Base-by-base conservation (phyloP, 306 rosid genomes). In the Glycine soja region DNA sequence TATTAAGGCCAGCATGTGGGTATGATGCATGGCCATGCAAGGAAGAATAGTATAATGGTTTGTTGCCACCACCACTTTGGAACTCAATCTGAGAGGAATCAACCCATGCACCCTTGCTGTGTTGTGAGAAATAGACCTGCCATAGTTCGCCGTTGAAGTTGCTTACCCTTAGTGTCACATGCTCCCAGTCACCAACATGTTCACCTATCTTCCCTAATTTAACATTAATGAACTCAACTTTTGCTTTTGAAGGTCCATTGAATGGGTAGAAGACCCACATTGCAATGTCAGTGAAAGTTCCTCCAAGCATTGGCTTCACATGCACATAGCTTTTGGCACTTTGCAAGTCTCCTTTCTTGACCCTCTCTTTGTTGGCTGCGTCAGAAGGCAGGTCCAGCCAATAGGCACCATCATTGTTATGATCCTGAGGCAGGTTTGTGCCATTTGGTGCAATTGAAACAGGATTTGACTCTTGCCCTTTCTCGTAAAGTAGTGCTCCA, bases 181-280 rank as follows among this genome's bases (percentile, higher is more conserved):
- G 70, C 72, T 66, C 72, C 72, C 73, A 42, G 5, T 88, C 97
- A 2, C 98, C 97, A 6, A 92, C 70, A 63, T 63, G 70, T 36
- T 63, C 47, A 34, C 70, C 70, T 13, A 63, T 63, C 45, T 63
- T 63, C 85, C 91, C 94, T 58, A 94, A 48, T 1, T 92, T 24
- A 7, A 94, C 1, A 34, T 70, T 88, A 19, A 92, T 0, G 16
- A 83, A 30, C 30, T 77, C 77, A 0, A 88, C 93, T 83, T 92
- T 92, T n/a, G 92, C 98, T 70, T 72, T 89, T 3, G 86, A 90
- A 1, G 94, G 89, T 0, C 98, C 98, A 65, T 94, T 92, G 80
- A 92, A 94, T 7, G 97, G 98, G 82, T 88, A 92, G 81, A 94
- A 94, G 0, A 94, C 16, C 98, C 98, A 94, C 16, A 87, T 68